These are phyloP conservation scores for Orbilia javanica DNA, from an alignment of 2,329 filamentous ascomycete species.

Conservation along the genomic window DNA sequence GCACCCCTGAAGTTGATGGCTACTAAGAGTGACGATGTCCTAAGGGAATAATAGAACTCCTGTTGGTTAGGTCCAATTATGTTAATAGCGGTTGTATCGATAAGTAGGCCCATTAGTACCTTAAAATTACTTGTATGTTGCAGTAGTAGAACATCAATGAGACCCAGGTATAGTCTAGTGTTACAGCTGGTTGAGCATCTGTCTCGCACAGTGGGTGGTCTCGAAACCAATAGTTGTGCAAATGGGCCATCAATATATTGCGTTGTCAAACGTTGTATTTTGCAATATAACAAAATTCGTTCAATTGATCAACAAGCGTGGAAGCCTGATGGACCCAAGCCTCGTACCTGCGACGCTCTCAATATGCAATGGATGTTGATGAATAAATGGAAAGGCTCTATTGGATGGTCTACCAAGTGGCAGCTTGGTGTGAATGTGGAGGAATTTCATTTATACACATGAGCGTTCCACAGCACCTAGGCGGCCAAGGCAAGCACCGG, in stretches of 20 bases:
- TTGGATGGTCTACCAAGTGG: neutral
- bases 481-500: neutral
- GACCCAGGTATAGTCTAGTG: too few species aligned
- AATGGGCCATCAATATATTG: neutral
- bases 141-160: neutral
- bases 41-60: neutral
- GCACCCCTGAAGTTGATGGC: neutral
- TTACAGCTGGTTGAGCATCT: too few species aligned
- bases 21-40: conserved; percentile 32
- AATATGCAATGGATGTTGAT: neutral
- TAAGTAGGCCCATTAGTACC: neutral
- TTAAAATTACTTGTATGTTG: neutral
- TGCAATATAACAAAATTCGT: neutral
- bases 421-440: conserved; percentile 22
- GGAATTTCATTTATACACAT: conserved; percentile 42
- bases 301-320: neutral
- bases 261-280: conserved; percentile 10
- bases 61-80: neutral
- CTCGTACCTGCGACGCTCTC: neutral
- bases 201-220: too few species aligned
- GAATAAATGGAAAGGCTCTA: neutral
- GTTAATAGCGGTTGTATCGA: too few species aligned
- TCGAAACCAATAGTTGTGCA: neutral
- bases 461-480: conserved; percentile 10
- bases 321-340: too few species aligned